Conservation (phyloP, 2,329 filamentous ascomycete species). For the Colletotrichum neosansevieriae region DNA sequence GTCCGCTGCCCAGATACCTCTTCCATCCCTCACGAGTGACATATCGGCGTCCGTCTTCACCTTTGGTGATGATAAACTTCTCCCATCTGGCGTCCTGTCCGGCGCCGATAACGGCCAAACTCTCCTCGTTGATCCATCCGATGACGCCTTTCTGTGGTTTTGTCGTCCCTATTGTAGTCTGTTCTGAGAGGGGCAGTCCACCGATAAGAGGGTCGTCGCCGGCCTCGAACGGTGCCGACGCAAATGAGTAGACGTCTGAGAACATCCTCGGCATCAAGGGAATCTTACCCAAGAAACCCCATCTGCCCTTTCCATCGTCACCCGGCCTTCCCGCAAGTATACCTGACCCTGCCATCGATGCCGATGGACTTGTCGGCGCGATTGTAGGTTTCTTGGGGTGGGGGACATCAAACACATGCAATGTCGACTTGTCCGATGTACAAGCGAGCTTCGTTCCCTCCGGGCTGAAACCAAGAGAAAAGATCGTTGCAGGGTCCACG, state of each 20-base stretch:
- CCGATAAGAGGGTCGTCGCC: constrained; percentile 75
- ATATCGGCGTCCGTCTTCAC: constrained; percentile 74
- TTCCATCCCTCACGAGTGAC: constrained; percentile 85
- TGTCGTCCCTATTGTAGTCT: constrained; percentile 61
- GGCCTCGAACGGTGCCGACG: constrained; percentile 83
- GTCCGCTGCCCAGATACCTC: constrained; percentile 70
- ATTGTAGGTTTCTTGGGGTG: constrained; percentile 58
- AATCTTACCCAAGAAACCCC: constrained; percentile 86
- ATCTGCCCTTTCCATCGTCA: constrained; percentile 75
- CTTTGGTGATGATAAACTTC: constrained; percentile 80
- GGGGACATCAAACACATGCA: constrained; percentile 93
- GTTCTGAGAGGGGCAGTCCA: constrained; percentile 57
- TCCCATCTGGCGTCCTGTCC: constrained; percentile 89
- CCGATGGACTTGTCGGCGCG: constrained; percentile 39
- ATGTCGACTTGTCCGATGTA: constrained; percentile 95
- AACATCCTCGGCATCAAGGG: constrained; percentile 89
- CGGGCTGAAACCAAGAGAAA: constrained; percentile 88
- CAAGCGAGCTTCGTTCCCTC: constrained; percentile 84
- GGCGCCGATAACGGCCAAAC: constrained; percentile 81
- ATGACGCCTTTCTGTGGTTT: constrained; percentile 84
- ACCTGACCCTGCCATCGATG: constrained; percentile 40
- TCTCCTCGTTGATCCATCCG: constrained; percentile 84
- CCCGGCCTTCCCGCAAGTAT: constrained; percentile 47
- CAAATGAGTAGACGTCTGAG: constrained; percentile 89
- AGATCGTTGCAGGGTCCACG: constrained; percentile 88